phyloP scores from a whole-genome alignment of 2,329 filamentous ascomycete genomes.

The Scedosporium apiospermum region DNA sequence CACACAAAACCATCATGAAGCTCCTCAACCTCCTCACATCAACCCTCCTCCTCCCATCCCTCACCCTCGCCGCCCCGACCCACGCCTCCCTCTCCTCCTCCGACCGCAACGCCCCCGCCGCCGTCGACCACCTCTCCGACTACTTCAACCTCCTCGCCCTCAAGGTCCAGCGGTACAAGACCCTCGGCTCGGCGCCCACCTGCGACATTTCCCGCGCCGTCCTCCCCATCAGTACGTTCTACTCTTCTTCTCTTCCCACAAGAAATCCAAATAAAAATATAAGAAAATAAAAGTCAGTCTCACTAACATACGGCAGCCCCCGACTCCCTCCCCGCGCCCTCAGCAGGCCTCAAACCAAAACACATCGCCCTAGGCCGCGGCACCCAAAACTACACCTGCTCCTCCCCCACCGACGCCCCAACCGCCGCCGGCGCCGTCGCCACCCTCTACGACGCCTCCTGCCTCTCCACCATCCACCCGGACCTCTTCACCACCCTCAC shows the following conservation, averaged over 20 bases:
- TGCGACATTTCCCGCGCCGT: conserved; percentile 46
- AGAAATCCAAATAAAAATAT: background rate
- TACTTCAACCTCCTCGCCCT: conserved; percentile 52
- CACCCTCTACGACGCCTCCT: conserved; percentile 80
- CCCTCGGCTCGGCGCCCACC: conserved; percentile 28
- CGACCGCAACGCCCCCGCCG: conserved; percentile 26
- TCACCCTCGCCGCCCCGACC: conserved; percentile 33
- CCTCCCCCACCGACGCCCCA: conserved; percentile 51
- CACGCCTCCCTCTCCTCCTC: conserved; percentile 31
- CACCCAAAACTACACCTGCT: conserved; percentile 89
- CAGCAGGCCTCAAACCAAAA: conserved; percentile 51
- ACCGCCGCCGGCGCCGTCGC: conserved; percentile 64
- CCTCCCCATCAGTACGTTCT: conserved; percentile 37
- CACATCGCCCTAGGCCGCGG: conserved; percentile 83
- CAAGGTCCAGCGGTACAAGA: conserved; percentile 41
- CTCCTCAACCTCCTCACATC: conserved; percentile 24
- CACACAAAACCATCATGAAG: background rate
- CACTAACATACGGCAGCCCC: conserved; percentile 28
- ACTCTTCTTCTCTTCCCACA: conserved; percentile 5
- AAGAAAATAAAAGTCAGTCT: background rate
- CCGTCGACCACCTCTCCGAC: conserved; percentile 39
- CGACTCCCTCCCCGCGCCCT: conserved; percentile 49
- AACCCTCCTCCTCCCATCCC: conserved; percentile 33
- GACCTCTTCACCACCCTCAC: conserved; percentile 57
- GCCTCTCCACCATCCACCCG: conserved; percentile 61